Conservation (phyloP, 805 yeast genomes). For the Nakazawaea laoshanensis region DNA sequence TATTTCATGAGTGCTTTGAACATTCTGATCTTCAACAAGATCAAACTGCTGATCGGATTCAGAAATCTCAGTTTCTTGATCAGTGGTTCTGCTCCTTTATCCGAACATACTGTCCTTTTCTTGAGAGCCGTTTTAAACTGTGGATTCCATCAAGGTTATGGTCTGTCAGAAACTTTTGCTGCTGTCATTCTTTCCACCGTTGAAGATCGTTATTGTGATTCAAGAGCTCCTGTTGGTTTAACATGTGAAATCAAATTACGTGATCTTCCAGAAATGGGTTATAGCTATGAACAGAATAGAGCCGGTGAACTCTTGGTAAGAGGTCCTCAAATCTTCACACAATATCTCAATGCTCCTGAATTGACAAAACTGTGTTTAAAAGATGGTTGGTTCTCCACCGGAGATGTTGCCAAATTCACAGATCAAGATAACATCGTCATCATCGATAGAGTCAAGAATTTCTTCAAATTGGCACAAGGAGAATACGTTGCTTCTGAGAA, state of each 20-base stretch:
- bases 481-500: conserved; percentile 37
- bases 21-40: conserved; percentile 27
- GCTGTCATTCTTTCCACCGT: conserved; percentile 33
- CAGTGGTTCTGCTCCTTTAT: conserved; percentile 65
- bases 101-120: conserved; percentile 51
- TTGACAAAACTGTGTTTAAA: conserved; percentile 39
- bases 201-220: conserved; percentile 27
- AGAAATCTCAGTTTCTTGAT: conserved; percentile 29
- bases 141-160: conserved; percentile 49
- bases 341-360: conserved; percentile 38
- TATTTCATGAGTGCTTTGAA: conserved; percentile 27
- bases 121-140: conserved; percentile 42
- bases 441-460: conserved; percentile 58
- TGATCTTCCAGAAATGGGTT: conserved; percentile 43
- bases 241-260: conserved; percentile 47
- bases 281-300: conserved; percentile 19
- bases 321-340: conserved; percentile 46
- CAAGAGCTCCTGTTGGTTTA: conserved; percentile 41
- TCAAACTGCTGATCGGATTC: conserved; percentile 34
- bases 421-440: conserved; percentile 32
- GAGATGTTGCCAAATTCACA: conserved; percentile 41
- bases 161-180: conserved; percentile 58
- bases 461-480: conserved; percentile 38
- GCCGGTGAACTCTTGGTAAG: conserved; percentile 49
- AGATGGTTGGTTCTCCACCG: conserved; percentile 52